Evolutionary conservation across 257 asterid species (phyloP).

Genomic region (Nicotiana knightiana): DNA sequence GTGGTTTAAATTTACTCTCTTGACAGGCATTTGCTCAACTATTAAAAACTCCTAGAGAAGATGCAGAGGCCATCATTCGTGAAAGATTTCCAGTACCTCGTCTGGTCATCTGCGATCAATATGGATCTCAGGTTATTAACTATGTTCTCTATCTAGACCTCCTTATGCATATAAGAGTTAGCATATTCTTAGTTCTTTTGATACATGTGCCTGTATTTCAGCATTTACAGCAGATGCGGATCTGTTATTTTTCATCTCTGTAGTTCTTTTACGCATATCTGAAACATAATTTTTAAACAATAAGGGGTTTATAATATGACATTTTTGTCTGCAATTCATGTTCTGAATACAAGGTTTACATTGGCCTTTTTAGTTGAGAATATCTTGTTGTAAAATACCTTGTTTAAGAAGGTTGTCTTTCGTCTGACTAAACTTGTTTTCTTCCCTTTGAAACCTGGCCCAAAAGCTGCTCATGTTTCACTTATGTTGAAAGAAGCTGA

Average conservation of each 20-base stretch:
- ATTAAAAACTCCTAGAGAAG: slow-evolving; percentile 79
- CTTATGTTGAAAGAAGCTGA: background rate
- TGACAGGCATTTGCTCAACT: slow-evolving; percentile 80
- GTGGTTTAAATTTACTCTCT: slow-evolving; percentile 14
- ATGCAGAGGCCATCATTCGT: slow-evolving; percentile 52
- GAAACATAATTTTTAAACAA: background rate
- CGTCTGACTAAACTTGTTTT: background rate
- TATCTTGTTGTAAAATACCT: background rate
- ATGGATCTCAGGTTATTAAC: slow-evolving; percentile 80
- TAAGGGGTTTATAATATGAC: background rate
- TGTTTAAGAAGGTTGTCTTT: background rate
- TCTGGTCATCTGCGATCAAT: slow-evolving; percentile 87
- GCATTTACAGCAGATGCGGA: background rate
- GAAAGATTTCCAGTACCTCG: slow-evolving; percentile 99
- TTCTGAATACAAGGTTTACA: background rate
- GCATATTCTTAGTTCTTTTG: background rate
- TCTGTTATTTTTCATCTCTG: background rate
- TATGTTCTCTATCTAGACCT: background rate
- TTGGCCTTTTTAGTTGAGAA: background rate
- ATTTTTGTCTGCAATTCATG: background rate
- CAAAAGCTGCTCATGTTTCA: background rate
- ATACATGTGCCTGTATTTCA: background rate
- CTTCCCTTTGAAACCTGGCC: background rate
- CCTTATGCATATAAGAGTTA: background rate
- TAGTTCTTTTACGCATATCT: background rate